Evolutionary conservation across 441 rosid species (phyloP).

Genomic region (Breynia disticha): DNA sequence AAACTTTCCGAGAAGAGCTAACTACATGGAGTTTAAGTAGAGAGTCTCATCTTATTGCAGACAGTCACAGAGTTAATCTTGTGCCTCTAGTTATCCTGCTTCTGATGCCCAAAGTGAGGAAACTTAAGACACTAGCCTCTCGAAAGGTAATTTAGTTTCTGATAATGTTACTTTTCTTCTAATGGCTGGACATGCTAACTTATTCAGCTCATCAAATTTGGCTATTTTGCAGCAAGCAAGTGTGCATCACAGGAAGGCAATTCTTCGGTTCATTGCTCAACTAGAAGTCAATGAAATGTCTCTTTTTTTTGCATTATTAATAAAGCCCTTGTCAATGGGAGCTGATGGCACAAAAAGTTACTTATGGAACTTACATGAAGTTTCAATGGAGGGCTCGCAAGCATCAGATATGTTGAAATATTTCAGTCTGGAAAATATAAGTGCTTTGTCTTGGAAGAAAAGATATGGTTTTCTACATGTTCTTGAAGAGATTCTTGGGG

Average conservation of each 20-base stretch:
- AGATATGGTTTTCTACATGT: conserved; percentile 82
- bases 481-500: conserved; percentile 62
- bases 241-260: conserved; percentile 67
- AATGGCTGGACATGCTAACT: not conserved
- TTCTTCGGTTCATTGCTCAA: conserved; percentile 77
- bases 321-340: conserved; percentile 62
- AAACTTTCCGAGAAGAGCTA: conserved; percentile 73
- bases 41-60: conserved; percentile 50
- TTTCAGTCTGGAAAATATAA: conserved; percentile 51
- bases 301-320: conserved; percentile 64
- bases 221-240: conserved; percentile 55
- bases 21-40: conserved; percentile 81
- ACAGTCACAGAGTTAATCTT: conserved; percentile 53
- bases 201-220: not conserved
- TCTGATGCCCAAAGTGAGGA: conserved; percentile 85
- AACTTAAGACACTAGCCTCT: conserved; percentile 68
- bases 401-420: conserved; percentile 37
- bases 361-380: conserved; percentile 34
- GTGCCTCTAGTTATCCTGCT: conserved; percentile 59
- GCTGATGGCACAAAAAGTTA: conserved; percentile 29
- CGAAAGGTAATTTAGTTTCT: conserved; percentile 47
- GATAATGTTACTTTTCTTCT: not conserved
- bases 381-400: conserved; percentile 36
- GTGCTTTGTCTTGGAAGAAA: conserved; percentile 64
- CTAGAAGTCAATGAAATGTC: conserved; percentile 66